A percentile compares a stretch with the other conserved stretches of the same genome.
phyloP scores from a whole-genome alignment of 2,329 filamentous ascomycete genomes.

The Fusarium globosum region DNA sequence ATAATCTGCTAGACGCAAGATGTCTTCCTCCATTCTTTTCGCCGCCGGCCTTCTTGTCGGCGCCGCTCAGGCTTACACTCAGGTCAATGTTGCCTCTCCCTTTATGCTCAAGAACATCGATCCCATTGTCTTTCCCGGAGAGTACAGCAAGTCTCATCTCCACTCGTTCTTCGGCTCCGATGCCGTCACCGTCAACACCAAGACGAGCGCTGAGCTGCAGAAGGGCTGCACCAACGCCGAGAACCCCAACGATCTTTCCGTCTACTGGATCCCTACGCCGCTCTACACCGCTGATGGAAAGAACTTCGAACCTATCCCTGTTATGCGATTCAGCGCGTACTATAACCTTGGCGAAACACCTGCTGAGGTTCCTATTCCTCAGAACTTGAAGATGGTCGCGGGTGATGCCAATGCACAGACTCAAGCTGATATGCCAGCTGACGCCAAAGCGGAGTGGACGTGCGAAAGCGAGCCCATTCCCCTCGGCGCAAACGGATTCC shows the following conservation, averaged over 20 bases:
- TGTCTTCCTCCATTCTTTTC: constrained; percentile 37
- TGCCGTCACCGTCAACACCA: constrained; percentile 45
- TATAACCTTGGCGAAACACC: constrained; percentile 53
- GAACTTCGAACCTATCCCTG: constrained; percentile 48
- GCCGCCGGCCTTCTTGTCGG: constrained; percentile 28
- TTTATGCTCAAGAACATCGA: constrained; percentile 52
- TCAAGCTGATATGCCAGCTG: constrained; percentile 9
- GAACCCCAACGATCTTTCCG: constrained; percentile 59
- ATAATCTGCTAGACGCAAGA: constrained; percentile 21
- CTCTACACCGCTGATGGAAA: constrained; percentile 49
- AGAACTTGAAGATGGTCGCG: constrained; percentile 56
- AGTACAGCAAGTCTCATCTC: constrained; percentile 48
- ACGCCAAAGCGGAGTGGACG: constrained; percentile 48
- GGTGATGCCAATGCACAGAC: constrained; percentile 48
- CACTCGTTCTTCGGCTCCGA: constrained; percentile 53
- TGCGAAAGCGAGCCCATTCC: constrained; percentile 49
- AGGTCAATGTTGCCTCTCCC: constrained; percentile 31
- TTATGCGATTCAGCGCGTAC: constrained; percentile 58
- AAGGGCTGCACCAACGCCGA: constrained; percentile 57
- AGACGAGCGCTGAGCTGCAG: constrained; percentile 49
- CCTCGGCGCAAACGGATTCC: constrained; percentile 33
- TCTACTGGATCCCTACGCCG: constrained; percentile 59
- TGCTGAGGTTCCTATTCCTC: constrained; percentile 58
- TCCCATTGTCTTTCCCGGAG: constrained; percentile 48
- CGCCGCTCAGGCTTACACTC: constrained; percentile 35